These are phyloP conservation scores for Coffea canephora DNA, from an alignment of 257 asterid species.

Conservation along the genomic window DNA sequence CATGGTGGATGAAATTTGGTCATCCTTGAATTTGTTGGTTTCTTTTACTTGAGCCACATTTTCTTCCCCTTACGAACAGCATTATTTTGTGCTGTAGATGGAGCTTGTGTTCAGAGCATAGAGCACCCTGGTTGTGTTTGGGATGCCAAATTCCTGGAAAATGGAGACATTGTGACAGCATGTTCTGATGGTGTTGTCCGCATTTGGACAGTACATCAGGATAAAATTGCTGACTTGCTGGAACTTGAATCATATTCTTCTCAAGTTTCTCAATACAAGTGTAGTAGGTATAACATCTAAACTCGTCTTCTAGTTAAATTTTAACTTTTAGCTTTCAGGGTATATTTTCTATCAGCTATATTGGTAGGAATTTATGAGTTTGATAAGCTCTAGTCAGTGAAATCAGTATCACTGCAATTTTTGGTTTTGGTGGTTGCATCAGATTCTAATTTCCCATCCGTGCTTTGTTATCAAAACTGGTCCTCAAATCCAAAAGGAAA, in stretches of 20 bases:
- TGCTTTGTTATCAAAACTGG: slow-evolving; percentile 3
- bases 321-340: background rate
- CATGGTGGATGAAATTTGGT: background rate
- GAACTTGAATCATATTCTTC: slow-evolving; percentile 66
- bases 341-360: background rate
- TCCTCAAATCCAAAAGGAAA: background rate
- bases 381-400: background rate
- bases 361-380: background rate
- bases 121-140: slow-evolving; percentile 99
- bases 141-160: slow-evolving; percentile 93
- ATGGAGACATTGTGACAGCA: slow-evolving; percentile 90
- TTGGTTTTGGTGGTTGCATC: background rate
- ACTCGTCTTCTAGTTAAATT: slow-evolving; percentile 20
- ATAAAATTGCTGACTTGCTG: slow-evolving; percentile 62
- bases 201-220: slow-evolving; percentile 73
- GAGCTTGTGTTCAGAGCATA: slow-evolving; percentile 87
- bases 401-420: background rate
- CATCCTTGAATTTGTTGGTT: slow-evolving; percentile 3
- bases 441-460: background rate
- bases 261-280: slow-evolving; percentile 73
- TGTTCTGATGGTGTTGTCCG: slow-evolving; percentile 97
- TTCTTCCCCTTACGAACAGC: slow-evolving; percentile 20
- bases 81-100: slow-evolving; percentile 60
- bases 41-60: slow-evolving; percentile 14
- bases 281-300: slow-evolving; percentile 61